Conservation (phyloP, 495 filamentous ascomycete species). For the Tuber brumale region DNA sequence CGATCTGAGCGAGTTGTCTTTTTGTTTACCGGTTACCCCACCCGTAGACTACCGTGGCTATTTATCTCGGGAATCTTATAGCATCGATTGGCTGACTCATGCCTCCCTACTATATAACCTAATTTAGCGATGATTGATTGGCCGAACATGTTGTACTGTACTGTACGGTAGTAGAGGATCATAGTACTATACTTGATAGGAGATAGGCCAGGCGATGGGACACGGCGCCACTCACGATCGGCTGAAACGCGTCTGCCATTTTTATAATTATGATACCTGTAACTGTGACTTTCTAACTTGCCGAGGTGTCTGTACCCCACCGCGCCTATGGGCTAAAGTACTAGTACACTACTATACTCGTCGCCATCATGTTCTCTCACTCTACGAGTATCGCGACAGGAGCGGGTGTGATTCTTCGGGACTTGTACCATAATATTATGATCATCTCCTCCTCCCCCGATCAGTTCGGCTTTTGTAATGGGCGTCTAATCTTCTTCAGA, state of each 20-base stretch:
- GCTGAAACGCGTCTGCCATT: not conserved
- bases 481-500: not conserved
- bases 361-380: not conserved
- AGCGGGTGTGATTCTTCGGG: not conserved
- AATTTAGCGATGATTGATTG: not conserved
- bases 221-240: not conserved
- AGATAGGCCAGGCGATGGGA: not conserved
- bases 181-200: no score
- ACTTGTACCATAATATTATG: not conserved
- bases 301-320: not conserved
- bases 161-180: not conserved
- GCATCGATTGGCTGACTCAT: not conserved
- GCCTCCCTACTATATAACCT: not conserved
- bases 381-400: not conserved
- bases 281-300: not conserved
- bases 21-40: not conserved
- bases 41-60: not conserved
- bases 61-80: not conserved
- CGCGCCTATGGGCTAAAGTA: not conserved
- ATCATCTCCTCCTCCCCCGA: not conserved
- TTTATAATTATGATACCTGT: not conserved
- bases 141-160: no score
- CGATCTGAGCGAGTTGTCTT: conserved; percentile 3
- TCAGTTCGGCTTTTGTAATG: not conserved
- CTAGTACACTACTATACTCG: no score